Evolutionary conservation across 139 green algal genomes (phyloP).

Genomic region (Chlamydomonas applanata): DNA sequence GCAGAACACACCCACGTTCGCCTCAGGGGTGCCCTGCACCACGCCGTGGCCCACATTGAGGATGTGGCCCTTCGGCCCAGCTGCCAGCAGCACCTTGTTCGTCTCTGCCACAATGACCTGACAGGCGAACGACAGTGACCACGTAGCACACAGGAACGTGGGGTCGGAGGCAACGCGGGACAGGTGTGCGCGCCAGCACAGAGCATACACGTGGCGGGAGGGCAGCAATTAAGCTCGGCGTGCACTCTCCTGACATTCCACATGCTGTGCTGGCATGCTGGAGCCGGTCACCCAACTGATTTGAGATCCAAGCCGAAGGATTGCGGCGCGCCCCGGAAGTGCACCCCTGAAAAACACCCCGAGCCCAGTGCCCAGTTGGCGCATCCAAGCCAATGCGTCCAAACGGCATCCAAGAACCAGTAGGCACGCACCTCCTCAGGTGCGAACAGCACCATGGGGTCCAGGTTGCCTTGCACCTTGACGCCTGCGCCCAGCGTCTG

Average conservation of each 20-base stretch:
- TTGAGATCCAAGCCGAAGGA: slow-evolving; percentile 24
- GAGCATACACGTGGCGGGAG: too few relatives aligned
- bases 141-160: not conserved
- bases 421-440: slow-evolving; percentile 30
- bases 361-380: too few relatives aligned
- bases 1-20: slow-evolving; percentile 86
- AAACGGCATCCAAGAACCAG: not conserved
- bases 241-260: too few relatives aligned
- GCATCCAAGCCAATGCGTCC: not conserved
- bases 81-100: slow-evolving; percentile 43
- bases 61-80: slow-evolving; percentile 79
- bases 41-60: slow-evolving; percentile 96
- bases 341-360: too few relatives aligned
- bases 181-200: too few relatives aligned
- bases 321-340: too few relatives aligned
- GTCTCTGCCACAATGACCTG: slow-evolving; percentile 34
- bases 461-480: slow-evolving; percentile 75
- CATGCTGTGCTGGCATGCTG: too few relatives aligned
- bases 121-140: not conserved
- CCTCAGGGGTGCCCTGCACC: slow-evolving; percentile 89
- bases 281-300: too few relatives aligned
- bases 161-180: too few relatives aligned
- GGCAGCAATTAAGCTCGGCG: too few relatives aligned
- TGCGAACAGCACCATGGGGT: slow-evolving; percentile 94
- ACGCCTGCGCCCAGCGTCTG: slow-evolving; percentile 47